Evolutionary conservation across 176 grass and related monocot genomes (phyloP), one percentile per base, ranked within the genome.

Genomic region (Dactylis glomerata): DNA sequence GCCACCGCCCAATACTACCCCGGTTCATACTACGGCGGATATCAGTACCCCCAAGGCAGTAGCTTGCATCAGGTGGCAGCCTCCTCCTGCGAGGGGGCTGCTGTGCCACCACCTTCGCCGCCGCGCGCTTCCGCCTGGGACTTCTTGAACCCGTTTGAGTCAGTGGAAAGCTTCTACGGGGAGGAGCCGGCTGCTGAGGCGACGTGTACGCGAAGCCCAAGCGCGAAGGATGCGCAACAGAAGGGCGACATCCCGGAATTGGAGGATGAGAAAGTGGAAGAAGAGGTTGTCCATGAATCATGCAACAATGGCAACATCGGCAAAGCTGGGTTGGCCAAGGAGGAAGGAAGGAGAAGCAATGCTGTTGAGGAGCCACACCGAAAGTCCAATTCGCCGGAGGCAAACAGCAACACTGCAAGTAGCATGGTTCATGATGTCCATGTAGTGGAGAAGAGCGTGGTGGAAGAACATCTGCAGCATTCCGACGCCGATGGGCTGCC

Each of bases 81-180:
- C 70, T 51, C 74, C 26, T 75, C 87, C 17, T 27, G 67, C 50
- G 81, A 68, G 11, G 79, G 37, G 1, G 74, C 47, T 22, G 74
- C 47, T 22, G 45, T 71, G 19, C 84, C 76, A 6, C 59, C 49
- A 22, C 89, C 90, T 3, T 89, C 92, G 47, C 87, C 92, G 19
- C 92, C 95, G 42, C 81, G 51, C 34, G 78, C 75, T 47, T 84
- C 95, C 4, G 49, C 79, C 28, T 97, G 95, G 95, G 95, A 91
- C 17, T 94, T 94, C 50, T 41, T 94, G 1, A 88, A 94, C 64
- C 95, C 88, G 2, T 97, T 97, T 64, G 70, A 97, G 12, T 67
- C 86, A 19, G 86, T 88, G 3, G 78, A 92, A 30, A 86, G 32
- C 64, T 94, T 89, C 79, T 86, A 91, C 65, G 78, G 27, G 23